Evolutionary conservation across 352 stramenopile species (phyloP), one percentile per base, ranked within the genome.

Genomic region (Phytophthora megakarya): DNA sequence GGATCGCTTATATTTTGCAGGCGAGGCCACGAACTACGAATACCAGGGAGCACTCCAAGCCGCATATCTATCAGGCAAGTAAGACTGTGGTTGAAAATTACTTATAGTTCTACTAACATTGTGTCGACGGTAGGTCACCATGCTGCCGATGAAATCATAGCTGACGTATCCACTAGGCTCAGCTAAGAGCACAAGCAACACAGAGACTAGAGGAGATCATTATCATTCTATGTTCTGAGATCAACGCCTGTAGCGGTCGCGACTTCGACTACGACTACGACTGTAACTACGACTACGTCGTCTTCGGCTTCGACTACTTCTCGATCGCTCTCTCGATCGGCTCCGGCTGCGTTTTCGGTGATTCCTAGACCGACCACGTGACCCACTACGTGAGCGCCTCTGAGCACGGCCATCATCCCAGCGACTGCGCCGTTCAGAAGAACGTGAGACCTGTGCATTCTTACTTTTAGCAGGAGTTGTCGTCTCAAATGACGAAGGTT

Each of bases 11-110:
- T 63, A 87, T 47, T 93, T 93, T 26, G 80, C 80, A 2, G 84
- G 84, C 7, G 84, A 93, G 50, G 81, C 80, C 2, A 93, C 81
- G 15, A 85, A 77, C 25, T 83, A 88, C 65, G 64, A 84, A 28
- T 88, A 90, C 44, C 84, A 89, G 54, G 80, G 80, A 4, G 82
- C 81, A 3, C 69, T 89, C n/a, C 80, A 89, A 47, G 81, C 74
- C 1, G 84, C 84, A n/a, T 86, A 84, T 25, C 54, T 91, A 18
- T 88, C 82, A 9, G 79, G 68, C 72, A 62, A 13, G n/a, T n/a
- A n/a, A n/a, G n/a, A n/a, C n/a, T n/a, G n/a, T n/a, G n/a, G n/a
- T n/a, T n/a, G n/a, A n/a, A 39, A 37, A 32, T 32, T 19, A 23
- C 3, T 18, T 26, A 7, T 16, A 21, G 40, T 23, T 21, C 40